Evolutionary conservation across 2,329 filamentous ascomycete genomes (phyloP).

Genomic region (Talaromyces sp.): DNA sequence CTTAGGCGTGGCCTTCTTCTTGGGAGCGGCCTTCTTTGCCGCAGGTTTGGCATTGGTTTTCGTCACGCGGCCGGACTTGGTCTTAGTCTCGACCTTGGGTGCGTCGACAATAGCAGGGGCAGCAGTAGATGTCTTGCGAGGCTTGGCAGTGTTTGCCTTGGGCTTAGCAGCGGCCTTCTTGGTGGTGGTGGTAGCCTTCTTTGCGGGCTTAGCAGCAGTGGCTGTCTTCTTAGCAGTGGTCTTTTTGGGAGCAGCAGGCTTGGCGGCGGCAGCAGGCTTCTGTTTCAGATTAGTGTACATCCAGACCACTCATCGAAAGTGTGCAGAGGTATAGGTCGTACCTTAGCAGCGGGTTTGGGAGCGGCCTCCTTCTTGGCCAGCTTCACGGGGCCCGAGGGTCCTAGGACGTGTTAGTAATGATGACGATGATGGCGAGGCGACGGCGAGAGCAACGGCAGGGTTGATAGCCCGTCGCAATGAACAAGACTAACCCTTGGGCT

Average conservation of each 20-base stretch:
- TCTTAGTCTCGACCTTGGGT: slow-evolving; percentile 69
- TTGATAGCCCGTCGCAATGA: not conserved
- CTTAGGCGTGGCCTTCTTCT: slow-evolving; percentile 39
- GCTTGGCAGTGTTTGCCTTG: slow-evolving; percentile 53
- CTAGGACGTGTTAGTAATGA: slow-evolving; percentile 45
- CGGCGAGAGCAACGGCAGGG: not conserved
- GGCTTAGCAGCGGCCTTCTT: slow-evolving; percentile 53
- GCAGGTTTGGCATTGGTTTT: slow-evolving; percentile 43
- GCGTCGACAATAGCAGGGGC: slow-evolving; percentile 66
- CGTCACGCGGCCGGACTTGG: slow-evolving; percentile 77
- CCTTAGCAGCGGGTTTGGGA: slow-evolving; percentile 43
- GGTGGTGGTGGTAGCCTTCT: slow-evolving; percentile 41
- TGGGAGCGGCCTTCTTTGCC: slow-evolving; percentile 44
- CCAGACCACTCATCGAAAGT: not conserved
- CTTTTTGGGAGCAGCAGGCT: slow-evolving; percentile 48
- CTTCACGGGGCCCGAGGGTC: slow-evolving; percentile 86
- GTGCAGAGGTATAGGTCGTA: slow-evolving; percentile 15
- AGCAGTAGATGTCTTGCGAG: slow-evolving; percentile 49
- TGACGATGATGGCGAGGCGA: not conserved
- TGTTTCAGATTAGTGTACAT: slow-evolving; percentile 22
- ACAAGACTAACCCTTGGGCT: slow-evolving; percentile 74
- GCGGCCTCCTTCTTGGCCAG: slow-evolving; percentile 71
- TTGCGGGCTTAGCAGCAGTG: slow-evolving; percentile 41
- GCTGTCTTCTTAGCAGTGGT: slow-evolving; percentile 49
- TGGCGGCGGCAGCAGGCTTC: slow-evolving; percentile 44